A percentile compares a stretch with the other conserved stretches of the same genome.
Conservation (phyloP, 495 filamentous ascomycete species). For the Podospora pseudopauciseta region DNA sequence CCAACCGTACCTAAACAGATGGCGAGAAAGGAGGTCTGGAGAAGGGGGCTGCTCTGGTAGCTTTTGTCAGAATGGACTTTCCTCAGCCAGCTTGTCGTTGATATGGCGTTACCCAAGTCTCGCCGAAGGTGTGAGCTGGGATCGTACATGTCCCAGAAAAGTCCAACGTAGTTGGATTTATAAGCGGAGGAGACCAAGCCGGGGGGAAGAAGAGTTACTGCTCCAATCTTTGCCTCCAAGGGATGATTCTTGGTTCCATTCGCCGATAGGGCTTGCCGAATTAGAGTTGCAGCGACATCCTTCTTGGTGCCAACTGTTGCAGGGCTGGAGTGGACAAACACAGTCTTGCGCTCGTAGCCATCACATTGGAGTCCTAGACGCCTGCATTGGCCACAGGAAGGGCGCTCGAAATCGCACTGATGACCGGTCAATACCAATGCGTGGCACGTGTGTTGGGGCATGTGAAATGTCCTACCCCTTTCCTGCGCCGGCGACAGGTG, state of each 20-base stretch:
- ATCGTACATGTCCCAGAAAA: background rate
- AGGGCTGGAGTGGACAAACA: slow-evolving; percentile 18
- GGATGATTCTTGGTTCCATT: background rate
- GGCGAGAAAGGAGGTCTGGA: background rate
- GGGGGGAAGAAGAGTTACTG: background rate
- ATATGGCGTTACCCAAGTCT: background rate
- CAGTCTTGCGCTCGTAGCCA: slow-evolving; percentile 17
- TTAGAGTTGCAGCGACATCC: background rate
- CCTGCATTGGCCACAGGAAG: slow-evolving; percentile 14
- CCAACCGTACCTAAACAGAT: background rate
- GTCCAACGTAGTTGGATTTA: background rate
- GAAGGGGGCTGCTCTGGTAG: background rate
- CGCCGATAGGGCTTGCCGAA: background rate
- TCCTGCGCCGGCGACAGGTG: slow-evolving; percentile 14
- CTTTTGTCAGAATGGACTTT: background rate
- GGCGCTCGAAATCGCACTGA: slow-evolving; percentile 17
- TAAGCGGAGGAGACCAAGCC: background rate
- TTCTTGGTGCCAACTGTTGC: background rate
- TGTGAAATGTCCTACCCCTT: slow-evolving; percentile 9
- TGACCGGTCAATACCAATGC: background rate
- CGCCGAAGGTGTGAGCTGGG: background rate
- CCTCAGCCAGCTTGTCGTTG: background rate
- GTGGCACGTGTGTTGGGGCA: background rate
- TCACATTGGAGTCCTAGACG: slow-evolving; percentile 15
- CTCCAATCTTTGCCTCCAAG: background rate